Percentiles rank a stretch among this genome's conserved stretches.
phyloP scores from a whole-genome alignment of 2,329 filamentous ascomycete genomes.

The Macrophomina pseudophaseolina region DNA sequence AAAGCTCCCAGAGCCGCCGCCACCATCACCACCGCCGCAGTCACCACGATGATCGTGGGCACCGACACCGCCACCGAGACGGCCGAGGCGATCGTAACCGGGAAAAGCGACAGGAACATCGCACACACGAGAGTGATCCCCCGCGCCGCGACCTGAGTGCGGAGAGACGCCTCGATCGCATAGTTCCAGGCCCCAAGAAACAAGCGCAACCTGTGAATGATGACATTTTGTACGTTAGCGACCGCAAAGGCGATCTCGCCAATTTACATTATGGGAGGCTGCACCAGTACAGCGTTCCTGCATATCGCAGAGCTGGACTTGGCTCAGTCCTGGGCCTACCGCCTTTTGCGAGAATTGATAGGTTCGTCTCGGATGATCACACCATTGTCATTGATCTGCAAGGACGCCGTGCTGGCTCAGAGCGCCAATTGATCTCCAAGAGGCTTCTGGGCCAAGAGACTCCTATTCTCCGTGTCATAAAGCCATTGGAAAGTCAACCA shows the following conservation, averaged over 20 bases:
- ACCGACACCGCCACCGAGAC: conserved; percentile 7
- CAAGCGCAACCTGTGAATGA: not conserved
- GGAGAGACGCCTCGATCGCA: not conserved
- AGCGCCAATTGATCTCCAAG: conserved; percentile 50
- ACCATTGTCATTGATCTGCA: conserved; percentile 43
- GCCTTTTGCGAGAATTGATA: conserved; percentile 68
- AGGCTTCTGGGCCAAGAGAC: conserved; percentile 32
- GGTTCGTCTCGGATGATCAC: conserved; percentile 62
- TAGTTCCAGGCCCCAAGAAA: not conserved
- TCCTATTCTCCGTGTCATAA: conserved; percentile 39
- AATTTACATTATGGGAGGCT: conserved; percentile 76
- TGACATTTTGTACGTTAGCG: conserved; percentile 56
- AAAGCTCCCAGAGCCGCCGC: not conserved
- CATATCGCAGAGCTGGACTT: conserved; percentile 70
- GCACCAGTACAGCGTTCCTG: conserved; percentile 73
- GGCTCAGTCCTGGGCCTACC: conserved; percentile 73
- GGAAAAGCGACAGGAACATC: conserved; percentile 3
- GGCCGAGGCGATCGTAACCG: not conserved
- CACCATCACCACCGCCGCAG: not conserved
- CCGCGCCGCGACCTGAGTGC: not conserved
- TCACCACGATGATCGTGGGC: not conserved
- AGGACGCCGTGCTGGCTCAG: conserved; percentile 50
- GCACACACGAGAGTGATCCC: not conserved
- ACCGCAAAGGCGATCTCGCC: conserved; percentile 76
- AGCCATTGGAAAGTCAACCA: conserved; percentile 3